Evolutionary conservation across 139 green algal genomes (phyloP).

Genomic region (Diplosphaera chodatii): DNA sequence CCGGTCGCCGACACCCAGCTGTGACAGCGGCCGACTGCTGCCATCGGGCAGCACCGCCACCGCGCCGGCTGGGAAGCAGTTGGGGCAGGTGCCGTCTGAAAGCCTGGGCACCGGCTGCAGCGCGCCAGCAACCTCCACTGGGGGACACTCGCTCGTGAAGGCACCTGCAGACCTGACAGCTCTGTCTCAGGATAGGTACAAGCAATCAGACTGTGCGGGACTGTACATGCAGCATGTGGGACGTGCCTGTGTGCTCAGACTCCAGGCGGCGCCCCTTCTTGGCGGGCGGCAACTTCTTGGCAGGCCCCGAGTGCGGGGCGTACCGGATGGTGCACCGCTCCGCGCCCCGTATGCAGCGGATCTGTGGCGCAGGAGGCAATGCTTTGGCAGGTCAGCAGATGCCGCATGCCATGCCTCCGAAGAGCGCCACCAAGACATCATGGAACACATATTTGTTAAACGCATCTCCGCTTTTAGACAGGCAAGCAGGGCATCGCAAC

Average conservation of each 20-base stretch:
- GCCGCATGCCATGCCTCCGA: too few relatives aligned
- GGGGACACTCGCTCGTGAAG: not conserved
- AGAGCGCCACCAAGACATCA: too few relatives aligned
- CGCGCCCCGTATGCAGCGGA: not conserved
- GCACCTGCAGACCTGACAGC: not conserved
- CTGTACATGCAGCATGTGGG: too few relatives aligned
- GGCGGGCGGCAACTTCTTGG: too few relatives aligned
- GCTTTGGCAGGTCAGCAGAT: too few relatives aligned
- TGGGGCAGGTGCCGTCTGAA: not conserved
- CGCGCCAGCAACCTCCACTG: not conserved
- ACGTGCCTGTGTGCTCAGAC: not conserved
- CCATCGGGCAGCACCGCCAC: not conserved
- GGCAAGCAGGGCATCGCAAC: too few relatives aligned
- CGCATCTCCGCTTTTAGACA: too few relatives aligned
- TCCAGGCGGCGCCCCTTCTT: not conserved
- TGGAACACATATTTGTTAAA: too few relatives aligned
- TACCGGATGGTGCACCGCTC: not conserved
- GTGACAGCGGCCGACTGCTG: not conserved
- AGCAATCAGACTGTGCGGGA: too few relatives aligned
- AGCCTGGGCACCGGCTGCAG: not conserved
- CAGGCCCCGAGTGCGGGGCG: not conserved
- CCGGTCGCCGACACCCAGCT: not conserved
- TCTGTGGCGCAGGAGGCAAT: too few relatives aligned
- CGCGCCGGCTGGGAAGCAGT: not conserved
- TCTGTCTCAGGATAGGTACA: too few relatives aligned